Evolutionary conservation across 805 yeast species (phyloP).

Genomic region (Kuraishia hungarica): DNA sequence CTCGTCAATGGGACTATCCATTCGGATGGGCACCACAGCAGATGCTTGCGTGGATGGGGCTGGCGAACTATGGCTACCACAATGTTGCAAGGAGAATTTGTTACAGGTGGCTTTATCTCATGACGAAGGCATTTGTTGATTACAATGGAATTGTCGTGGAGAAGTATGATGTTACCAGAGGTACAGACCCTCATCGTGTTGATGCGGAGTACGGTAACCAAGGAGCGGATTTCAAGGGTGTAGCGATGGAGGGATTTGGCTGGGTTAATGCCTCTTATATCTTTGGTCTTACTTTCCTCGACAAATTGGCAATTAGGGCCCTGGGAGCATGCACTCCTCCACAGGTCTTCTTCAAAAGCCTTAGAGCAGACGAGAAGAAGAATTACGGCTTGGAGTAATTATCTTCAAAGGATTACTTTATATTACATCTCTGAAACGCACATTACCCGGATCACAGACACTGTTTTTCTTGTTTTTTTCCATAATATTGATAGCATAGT

Average conservation of each 20-base stretch:
- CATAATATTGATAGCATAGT: not conserved
- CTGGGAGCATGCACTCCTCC: constrained; percentile 78
- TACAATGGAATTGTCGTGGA: constrained; percentile 93
- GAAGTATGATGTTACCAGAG: constrained; percentile 82
- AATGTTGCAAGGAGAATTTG: constrained; percentile 62
- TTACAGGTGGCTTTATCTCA: constrained; percentile 83
- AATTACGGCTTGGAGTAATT: constrained; percentile 34
- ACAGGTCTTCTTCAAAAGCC: constrained; percentile 42
- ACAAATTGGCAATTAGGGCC: constrained; percentile 61
- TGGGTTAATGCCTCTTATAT: constrained; percentile 92
- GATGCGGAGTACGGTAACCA: constrained; percentile 97
- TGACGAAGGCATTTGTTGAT: constrained; percentile 86
- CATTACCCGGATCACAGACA: no score
- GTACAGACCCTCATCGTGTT: constrained; percentile 81
- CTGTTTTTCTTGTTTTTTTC: no score
- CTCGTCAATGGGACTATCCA: constrained; percentile 97
- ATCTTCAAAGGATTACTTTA: not conserved
- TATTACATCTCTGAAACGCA: not conserved
- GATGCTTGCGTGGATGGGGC: constrained; percentile 87
- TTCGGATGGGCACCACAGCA: constrained; percentile 99
- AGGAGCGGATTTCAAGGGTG: constrained; percentile 88
- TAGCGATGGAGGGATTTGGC: constrained; percentile 93
- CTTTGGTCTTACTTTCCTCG: constrained; percentile 61
- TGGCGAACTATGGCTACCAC: constrained; percentile 59
- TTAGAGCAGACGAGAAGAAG: constrained; percentile 32